Evolutionary conservation across 2,329 filamentous ascomycete species (phyloP).

Genomic region (Aspergillus spinulosporus): DNA sequence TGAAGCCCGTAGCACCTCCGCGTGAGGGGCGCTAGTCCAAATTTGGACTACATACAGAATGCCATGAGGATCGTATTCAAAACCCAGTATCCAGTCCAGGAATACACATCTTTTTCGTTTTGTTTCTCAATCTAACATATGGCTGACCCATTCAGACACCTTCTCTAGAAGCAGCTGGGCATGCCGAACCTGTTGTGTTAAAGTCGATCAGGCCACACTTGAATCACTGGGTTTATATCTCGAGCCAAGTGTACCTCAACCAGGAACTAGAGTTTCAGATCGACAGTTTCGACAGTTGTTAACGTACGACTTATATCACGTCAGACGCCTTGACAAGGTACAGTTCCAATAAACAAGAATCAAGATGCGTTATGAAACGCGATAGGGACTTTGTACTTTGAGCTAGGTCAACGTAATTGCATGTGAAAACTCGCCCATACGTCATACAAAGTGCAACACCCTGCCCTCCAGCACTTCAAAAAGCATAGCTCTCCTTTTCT

Average conservation of each 20-base stretch:
- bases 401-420: constrained; percentile 3
- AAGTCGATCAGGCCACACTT: no score
- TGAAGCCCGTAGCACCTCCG: constrained; percentile 1
- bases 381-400: neutral
- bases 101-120: no score
- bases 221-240: no score
- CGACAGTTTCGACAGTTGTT: neutral
- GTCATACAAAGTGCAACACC: constrained; percentile 16
- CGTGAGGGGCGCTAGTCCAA: constrained; percentile 13
- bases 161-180: no score
- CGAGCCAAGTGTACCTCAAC: no score
- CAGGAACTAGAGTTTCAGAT: no score
- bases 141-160: no score
- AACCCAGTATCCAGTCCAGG: no score
- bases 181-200: no score
- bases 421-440: constrained; percentile 17
- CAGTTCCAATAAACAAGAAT: neutral
- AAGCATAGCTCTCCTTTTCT: neutral
- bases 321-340: neutral
- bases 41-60: neutral
- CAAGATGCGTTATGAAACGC: neutral
- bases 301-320: neutral
- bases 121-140: no score
- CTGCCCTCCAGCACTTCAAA: neutral
- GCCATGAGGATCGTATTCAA: neutral